Evolutionary conservation across 352 stramenopile species (phyloP), one percentile per base, ranked within the genome.

Genomic region (Globisporangium paroecandrum): DNA sequence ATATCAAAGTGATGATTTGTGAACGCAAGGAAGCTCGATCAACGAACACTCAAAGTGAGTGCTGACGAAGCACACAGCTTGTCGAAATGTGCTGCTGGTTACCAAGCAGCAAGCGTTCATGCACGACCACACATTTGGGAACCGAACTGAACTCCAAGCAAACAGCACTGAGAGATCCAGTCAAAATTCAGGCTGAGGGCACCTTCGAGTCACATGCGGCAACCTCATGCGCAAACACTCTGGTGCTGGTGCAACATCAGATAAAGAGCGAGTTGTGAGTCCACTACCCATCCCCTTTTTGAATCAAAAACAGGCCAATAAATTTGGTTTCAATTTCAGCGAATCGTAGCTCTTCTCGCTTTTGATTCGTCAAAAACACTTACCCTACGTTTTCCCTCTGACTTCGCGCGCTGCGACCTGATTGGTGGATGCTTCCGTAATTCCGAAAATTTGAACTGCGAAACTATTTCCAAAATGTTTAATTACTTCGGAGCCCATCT

Each of bases 371-470:
- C 20, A 8, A 65, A 65, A 64, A 58, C 9, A 10, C 3, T 2
- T 22, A 20, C 20, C 20, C 22, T 43, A 36, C 7, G 24, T 67
- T 62, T 70, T 70, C 49, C 2, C 43, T 54, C 63, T 72, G 77
- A 81, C 67, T 75, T 85, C 77, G 75, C 66, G 46, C 59, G 24
- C 41, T 47, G 58, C 27, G 6, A 46, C 51, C 51, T 79, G 77
- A 87, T 87, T 87, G 77, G 77, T 61, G 71, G 74, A 77, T 68
- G 32, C 47, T 54, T 46, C 49, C 59, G 49, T 38, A 71, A 66
- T 62, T 70, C 49, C 18, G 43, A 55, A 34, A 64, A 69, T 58
- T 68, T 71, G 62, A 68, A 62, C 49, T 41, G 20, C 22, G 22
- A 51, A 74, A 69, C 43, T 58, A 32, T 65, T 10, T 25, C 1